Percentiles rank a stretch among this genome's conserved stretches.
phyloP scores from a whole-genome alignment of 148 eudicot genomes.

The Heliamphora exappendiculata region DNA sequence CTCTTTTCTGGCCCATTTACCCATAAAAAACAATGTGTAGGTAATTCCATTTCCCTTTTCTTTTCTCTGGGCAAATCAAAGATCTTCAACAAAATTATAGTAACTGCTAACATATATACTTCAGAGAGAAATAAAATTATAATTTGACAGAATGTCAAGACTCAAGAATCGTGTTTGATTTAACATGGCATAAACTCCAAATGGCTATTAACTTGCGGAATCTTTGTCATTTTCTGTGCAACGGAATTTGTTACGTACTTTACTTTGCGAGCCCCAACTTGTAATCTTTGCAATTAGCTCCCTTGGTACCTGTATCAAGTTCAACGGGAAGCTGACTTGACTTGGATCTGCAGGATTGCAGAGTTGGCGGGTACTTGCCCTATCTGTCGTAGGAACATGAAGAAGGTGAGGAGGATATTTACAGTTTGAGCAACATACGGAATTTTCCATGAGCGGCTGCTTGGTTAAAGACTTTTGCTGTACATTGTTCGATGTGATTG shows the following conservation, averaged over 20 bases:
- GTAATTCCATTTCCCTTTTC: neutral
- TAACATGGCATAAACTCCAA: neutral
- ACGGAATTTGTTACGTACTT: no score
- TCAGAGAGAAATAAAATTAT: neutral
- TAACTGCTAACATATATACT: neutral
- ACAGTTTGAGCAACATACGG: slow-evolving; percentile 38
- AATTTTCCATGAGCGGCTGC: neutral
- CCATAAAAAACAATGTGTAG: neutral
- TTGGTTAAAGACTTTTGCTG: neutral
- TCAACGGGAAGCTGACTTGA: neutral
- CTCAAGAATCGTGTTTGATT: neutral
- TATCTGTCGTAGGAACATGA: slow-evolving; percentile 67
- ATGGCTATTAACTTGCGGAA: neutral
- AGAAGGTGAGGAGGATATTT: slow-evolving; percentile 74
- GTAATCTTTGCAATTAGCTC: neutral
- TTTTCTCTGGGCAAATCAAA: neutral
- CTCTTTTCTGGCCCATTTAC: neutral
- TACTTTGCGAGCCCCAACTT: no score
- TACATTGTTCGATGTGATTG: neutral
- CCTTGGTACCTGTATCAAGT: neutral
- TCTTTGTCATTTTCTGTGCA: no score
- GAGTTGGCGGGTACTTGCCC: slow-evolving; percentile 74
- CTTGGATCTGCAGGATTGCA: slow-evolving; percentile 47
- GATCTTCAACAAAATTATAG: neutral
- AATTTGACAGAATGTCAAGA: neutral